Conservation (phyloP, 306 rosid species). For the Vigna angularis region DNA sequence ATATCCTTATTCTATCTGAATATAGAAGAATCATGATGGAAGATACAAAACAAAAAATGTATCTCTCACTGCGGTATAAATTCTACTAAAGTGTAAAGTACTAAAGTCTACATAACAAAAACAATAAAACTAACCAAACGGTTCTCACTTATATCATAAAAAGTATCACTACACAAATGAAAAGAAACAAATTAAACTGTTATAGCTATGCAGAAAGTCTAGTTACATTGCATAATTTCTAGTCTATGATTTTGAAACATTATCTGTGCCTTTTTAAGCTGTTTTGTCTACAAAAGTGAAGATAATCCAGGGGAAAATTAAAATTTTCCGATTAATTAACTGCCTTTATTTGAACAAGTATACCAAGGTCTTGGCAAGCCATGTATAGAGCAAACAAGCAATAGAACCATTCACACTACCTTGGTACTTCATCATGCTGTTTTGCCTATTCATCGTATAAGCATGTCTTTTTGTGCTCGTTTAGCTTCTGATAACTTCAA, state of each 20-base stretch:
- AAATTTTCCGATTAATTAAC: neutral
- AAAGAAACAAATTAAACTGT: neutral
- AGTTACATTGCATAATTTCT: neutral
- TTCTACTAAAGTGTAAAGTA: too few species aligned
- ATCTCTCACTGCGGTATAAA: too few species aligned
- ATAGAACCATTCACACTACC: too few species aligned
- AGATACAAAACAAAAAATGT: too few species aligned
- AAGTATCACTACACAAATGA: neutral
- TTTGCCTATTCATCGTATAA: too few species aligned
- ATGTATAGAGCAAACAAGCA: too few species aligned
- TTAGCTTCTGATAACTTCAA: neutral
- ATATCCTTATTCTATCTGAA: too few species aligned
- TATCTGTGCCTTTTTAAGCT: neutral
- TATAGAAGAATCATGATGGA: too few species aligned
- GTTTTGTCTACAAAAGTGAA: neutral
- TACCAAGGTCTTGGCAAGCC: neutral
- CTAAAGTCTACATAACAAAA: neutral
- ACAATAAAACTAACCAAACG: neutral
- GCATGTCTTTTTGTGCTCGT: neutral
- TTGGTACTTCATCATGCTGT: too few species aligned
- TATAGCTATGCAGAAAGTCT: neutral
- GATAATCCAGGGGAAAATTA: neutral
- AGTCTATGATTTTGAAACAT: neutral
- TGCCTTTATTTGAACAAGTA: neutral
- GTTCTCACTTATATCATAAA: neutral